phyloP scores from a whole-genome alignment of 1,284 basidiomycete species.

The Ceratobasidium sp. region DNA sequence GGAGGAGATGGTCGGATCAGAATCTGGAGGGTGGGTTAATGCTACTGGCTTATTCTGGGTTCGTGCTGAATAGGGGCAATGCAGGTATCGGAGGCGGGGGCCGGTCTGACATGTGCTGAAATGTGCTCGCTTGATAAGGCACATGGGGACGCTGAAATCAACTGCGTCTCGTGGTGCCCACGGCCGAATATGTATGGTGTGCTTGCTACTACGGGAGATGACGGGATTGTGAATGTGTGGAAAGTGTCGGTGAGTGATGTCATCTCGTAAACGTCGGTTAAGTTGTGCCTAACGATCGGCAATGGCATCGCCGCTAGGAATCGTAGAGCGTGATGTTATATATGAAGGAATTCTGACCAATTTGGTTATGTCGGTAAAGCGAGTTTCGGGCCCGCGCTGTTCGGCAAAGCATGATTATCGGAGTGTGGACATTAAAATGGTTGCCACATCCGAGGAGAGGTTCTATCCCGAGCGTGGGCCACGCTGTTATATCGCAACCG shows the following conservation, averaged over 20 bases:
- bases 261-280: neutral
- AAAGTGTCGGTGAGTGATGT: conserved; percentile 37
- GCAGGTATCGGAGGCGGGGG: conserved; percentile 36
- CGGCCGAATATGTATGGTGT: conserved; percentile 45
- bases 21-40: conserved; percentile 52
- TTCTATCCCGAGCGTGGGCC: too few relatives aligned
- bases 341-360: neutral
- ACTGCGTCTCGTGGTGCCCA: conserved; percentile 57
- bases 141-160: conserved; percentile 60
- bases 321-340: too few relatives aligned
- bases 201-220: conserved; percentile 60
- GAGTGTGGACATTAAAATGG: neutral
- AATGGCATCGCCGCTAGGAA: too few relatives aligned
- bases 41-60: neutral
- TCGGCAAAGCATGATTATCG: neutral
- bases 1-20: conserved; percentile 62
- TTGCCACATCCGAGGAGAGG: too few relatives aligned
- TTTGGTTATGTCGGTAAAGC: neutral
- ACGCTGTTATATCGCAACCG: neutral
- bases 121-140: conserved; percentile 45
- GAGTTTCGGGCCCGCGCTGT: neutral
- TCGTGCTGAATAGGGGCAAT: conserved; percentile 36
- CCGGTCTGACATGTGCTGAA: conserved; percentile 37
- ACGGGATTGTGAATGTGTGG: conserved; percentile 61
- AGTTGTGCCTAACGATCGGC: neutral